Conservation (phyloP, 352 stramenopile genomes). For the Pythium aristosporum region DNA sequence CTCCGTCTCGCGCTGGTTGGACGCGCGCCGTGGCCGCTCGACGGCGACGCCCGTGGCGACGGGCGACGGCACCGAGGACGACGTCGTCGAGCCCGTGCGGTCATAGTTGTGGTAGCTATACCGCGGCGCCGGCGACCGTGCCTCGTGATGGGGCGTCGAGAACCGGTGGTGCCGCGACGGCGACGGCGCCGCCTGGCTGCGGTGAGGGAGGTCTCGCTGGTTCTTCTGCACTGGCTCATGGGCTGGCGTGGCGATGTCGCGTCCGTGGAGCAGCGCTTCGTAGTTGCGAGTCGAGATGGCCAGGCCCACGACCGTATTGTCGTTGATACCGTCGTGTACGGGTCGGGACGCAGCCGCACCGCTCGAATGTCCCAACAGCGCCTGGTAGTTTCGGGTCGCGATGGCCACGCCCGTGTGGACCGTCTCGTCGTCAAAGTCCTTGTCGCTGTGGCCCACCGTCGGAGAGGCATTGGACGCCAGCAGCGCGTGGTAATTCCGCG, state of each 20-base stretch:
- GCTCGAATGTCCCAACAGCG: too few species aligned
- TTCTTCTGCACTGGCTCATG: background rate
- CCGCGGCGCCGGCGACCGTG: background rate
- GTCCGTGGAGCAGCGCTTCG: constrained; percentile 14
- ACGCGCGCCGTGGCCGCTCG: constrained; percentile 6
- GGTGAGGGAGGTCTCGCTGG: background rate
- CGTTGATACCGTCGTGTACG: constrained; percentile 8
- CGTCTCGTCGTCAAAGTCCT: too few species aligned
- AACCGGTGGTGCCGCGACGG: too few species aligned
- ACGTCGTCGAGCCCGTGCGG: background rate
- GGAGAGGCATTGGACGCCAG: too few species aligned
- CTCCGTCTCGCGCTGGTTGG: constrained; percentile 17
- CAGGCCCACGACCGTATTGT: constrained; percentile 30
- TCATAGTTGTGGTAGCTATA: constrained; percentile 2
- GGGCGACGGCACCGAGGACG: background rate
- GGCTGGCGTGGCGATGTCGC: too few species aligned
- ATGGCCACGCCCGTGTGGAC: too few species aligned
- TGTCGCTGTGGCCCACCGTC: too few species aligned
- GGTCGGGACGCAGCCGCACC: too few species aligned
- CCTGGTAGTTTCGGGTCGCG: too few species aligned
- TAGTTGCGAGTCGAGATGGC: constrained; percentile 42
- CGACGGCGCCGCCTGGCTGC: background rate
- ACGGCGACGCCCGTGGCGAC: constrained; percentile 17
- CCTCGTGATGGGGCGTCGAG: background rate
- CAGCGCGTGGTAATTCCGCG: too few species aligned